These are phyloP conservation scores for Cichorium intybus DNA, from an alignment of 140 eudicot species.

Conservation along the genomic window DNA sequence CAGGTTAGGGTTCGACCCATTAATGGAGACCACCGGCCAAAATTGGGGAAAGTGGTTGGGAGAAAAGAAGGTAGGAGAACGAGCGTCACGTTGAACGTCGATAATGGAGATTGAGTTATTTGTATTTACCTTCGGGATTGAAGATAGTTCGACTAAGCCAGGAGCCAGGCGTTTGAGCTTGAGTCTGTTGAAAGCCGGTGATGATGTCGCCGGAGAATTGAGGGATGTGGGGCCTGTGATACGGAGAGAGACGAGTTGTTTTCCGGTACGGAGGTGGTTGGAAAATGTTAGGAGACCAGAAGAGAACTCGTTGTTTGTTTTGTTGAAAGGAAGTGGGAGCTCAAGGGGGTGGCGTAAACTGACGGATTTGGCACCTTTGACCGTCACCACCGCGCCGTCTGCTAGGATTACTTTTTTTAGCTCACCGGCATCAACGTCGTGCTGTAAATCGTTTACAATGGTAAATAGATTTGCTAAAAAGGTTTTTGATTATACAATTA, in stretches of 20 bases:
- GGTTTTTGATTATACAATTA: not conserved
- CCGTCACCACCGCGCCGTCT: conserved; percentile 94
- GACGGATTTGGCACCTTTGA: conserved; percentile 93
- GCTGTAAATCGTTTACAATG: conserved; percentile 42
- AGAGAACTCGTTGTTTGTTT: conserved; percentile 54
- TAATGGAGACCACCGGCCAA: conserved; percentile 77
- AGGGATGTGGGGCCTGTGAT: conserved; percentile 98
- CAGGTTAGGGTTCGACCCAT: conserved; percentile 73
- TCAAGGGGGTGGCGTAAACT: conserved; percentile 91
- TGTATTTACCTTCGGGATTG: conserved; percentile 36
- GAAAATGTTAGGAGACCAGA: conserved; percentile 79
- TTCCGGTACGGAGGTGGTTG: conserved; percentile 58
- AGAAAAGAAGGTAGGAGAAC: conserved; percentile 61
- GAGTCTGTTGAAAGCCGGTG: conserved; percentile 60
- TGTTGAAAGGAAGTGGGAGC: conserved; percentile 82
- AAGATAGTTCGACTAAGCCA: conserved; percentile 86
- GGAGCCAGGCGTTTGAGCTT: conserved; percentile 97
- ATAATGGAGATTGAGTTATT: conserved; percentile 39
- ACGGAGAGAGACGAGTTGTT: conserved; percentile 84
- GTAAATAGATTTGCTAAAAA: not conserved
- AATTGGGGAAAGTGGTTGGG: conserved; percentile 58
- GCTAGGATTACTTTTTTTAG: conserved; percentile 84
- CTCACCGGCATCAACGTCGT: conserved; percentile 98
- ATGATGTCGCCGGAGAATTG: conserved; percentile 64
- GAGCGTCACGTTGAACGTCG: conserved; percentile 55